A percentile compares a stretch with the other conserved stretches of the same genome.
phyloP scores from a whole-genome alignment of 176 grass and related monocot species.

The Phragmites australis region DNA sequence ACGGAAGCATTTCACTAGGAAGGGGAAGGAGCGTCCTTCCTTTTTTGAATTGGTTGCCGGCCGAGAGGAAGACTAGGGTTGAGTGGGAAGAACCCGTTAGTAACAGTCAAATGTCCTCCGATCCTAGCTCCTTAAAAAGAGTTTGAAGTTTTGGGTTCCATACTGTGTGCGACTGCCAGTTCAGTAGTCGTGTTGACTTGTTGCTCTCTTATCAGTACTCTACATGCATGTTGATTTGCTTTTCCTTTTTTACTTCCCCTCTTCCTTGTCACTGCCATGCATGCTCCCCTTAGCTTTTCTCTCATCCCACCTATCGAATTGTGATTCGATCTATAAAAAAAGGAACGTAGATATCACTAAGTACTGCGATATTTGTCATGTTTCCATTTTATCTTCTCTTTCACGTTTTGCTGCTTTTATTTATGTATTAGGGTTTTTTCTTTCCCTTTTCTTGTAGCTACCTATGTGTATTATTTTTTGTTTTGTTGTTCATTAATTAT shows the following conservation, averaged over 20 bases:
- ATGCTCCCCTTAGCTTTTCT: not conserved
- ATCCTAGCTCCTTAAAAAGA: too few relatives aligned
- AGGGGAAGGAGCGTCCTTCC: too few relatives aligned
- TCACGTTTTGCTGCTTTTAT: not conserved
- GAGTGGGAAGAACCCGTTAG: too few relatives aligned
- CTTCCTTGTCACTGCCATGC: not conserved
- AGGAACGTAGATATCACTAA: too few relatives aligned
- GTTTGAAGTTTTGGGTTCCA: too few relatives aligned
- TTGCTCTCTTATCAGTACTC: not conserved
- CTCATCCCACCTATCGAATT: not conserved
- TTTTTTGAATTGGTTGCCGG: too few relatives aligned
- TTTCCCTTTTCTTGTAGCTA: not conserved
- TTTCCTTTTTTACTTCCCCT: too few relatives aligned
- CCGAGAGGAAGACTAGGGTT: too few relatives aligned
- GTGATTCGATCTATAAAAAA: not conserved
- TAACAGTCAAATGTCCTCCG: too few relatives aligned
- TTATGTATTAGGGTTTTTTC: not conserved
- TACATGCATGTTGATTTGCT: not conserved
- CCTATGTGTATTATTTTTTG: not conserved
- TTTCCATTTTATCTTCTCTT: slow-evolving; percentile 9
- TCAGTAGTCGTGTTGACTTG: not conserved
- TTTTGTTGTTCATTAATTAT: not conserved
- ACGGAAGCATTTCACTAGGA: too few relatives aligned
- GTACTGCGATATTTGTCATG: slow-evolving; percentile 29
- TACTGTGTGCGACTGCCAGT: too few relatives aligned